A percentile compares a stretch with the other conserved stretches of the same genome.
Conservation (phyloP, 1,284 basidiomycete genomes). For the Cryptococcus floricola region DNA sequence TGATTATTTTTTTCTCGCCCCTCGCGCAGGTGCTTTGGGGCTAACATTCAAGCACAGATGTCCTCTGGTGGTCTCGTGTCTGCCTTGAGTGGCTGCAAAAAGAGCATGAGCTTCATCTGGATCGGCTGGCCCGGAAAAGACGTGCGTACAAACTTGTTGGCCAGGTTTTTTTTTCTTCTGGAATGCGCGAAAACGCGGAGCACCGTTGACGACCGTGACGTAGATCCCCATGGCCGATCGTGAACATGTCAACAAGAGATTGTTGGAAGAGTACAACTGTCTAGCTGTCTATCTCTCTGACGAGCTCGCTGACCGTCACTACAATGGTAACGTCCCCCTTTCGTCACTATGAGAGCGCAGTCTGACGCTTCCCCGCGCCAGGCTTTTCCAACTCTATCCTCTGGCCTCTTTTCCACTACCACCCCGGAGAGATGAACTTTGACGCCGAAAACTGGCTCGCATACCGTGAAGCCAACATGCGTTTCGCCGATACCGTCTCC, state of each 20-base stretch:
- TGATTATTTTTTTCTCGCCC: background rate
- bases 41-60: conserved; percentile 54
- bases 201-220: conserved; percentile 31
- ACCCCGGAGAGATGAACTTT: conserved; percentile 98
- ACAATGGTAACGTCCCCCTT: conserved; percentile 63
- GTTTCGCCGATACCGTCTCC: conserved; percentile 85
- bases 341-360: background rate
- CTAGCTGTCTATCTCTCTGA: conserved; percentile 97
- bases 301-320: conserved; percentile 94
- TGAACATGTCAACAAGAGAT: conserved; percentile 74
- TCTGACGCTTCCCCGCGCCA: conserved; percentile 7
- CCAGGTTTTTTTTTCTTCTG: background rate
- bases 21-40: background rate
- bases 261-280: conserved; percentile 93
- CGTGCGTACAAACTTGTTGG: conserved; percentile 29
- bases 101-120: conserved; percentile 93
- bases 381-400: conserved; percentile 96
- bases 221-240: conserved; percentile 86
- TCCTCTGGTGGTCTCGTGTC: conserved; percentile 92
- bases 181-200: background rate
- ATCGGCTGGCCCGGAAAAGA: conserved; percentile 69
- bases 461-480: conserved; percentile 93
- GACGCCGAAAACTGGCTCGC: conserved; percentile 98
- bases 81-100: conserved; percentile 91
- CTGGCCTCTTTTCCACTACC: conserved; percentile 99